Percentiles rank a stretch among this genome's conserved stretches.
These are phyloP conservation scores for Phytopythium delawarense DNA, from an alignment of 352 stramenopile species.

Conservation along the genomic window DNA sequence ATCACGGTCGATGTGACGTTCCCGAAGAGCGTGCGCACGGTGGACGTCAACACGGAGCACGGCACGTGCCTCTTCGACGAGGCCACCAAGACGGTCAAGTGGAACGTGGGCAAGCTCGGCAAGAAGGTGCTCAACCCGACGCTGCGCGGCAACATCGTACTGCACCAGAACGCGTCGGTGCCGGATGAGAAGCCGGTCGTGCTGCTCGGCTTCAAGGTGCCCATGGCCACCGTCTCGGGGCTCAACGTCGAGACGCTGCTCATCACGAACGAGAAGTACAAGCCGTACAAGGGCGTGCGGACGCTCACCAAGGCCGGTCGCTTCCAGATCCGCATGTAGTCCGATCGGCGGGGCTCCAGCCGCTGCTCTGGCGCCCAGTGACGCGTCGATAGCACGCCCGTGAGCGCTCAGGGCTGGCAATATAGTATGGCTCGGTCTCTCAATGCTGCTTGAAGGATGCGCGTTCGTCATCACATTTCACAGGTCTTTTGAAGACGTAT, in stretches of 20 bases:
- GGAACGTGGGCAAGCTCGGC: slow-evolving; percentile 93
- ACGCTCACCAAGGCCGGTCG: slow-evolving; percentile 95
- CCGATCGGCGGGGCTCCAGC: slow-evolving; percentile 1
- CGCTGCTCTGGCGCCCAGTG: not conserved
- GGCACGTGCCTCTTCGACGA: slow-evolving; percentile 96
- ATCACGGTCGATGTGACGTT: slow-evolving; percentile 96
- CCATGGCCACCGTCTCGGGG: slow-evolving; percentile 94
- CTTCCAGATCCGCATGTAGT: slow-evolving; percentile 93
- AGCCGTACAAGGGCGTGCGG: slow-evolving; percentile 97
- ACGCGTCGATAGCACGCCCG: not conserved
- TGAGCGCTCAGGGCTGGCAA: not conserved
- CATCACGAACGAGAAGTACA: slow-evolving; percentile 96
- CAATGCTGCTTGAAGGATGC: too few species aligned
- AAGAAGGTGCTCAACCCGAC: slow-evolving; percentile 85
- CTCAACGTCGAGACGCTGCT: slow-evolving; percentile 94
- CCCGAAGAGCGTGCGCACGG: slow-evolving; percentile 93
- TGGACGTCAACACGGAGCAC: slow-evolving; percentile 91
- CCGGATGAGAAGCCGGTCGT: slow-evolving; percentile 93
- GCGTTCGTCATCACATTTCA: too few species aligned
- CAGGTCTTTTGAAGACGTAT: too few species aligned
- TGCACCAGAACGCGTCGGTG: slow-evolving; percentile 80
- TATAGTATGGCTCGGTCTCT: not conserved
- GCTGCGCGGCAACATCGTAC: slow-evolving; percentile 90
- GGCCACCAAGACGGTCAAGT: slow-evolving; percentile 92
- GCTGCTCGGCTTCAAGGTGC: slow-evolving; percentile 95